These are phyloP conservation scores for Cardamine occulta DNA, from an alignment of 345 rosid species.

Conservation along the genomic window DNA sequence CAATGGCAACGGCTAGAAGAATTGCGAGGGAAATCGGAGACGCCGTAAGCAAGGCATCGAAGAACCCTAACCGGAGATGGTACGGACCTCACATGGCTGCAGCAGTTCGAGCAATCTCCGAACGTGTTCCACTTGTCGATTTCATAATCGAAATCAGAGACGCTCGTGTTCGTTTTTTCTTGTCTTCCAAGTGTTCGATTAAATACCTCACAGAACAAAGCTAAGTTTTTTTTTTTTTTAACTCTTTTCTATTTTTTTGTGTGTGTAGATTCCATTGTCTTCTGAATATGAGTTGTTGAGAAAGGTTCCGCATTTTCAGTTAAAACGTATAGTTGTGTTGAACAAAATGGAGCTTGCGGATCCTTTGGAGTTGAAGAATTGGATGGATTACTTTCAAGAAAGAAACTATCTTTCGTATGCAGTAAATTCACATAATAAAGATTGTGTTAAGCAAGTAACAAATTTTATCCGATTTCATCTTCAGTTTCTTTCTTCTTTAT, in stretches of 20 bases:
- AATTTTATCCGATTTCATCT: background rate
- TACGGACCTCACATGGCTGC: constrained; percentile 79
- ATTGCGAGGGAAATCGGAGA: constrained; percentile 55
- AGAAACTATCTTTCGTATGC: constrained; percentile 51
- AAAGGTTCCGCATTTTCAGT: constrained; percentile 35
- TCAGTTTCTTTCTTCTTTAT: background rate
- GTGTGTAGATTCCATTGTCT: constrained; percentile 63
- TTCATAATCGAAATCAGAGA: constrained; percentile 72
- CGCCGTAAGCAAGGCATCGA: constrained; percentile 49
- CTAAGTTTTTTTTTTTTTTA: background rate
- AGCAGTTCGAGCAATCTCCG: constrained; percentile 60
- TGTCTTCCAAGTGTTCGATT: constrained; percentile 43
- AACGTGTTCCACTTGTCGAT: constrained; percentile 69
- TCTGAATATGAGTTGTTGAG: constrained; percentile 59
- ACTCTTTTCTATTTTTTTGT: background rate
- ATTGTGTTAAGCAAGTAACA: constrained; percentile 67
- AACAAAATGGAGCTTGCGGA: constrained; percentile 81
- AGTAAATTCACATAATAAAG: constrained; percentile 79
- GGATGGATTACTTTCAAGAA: constrained; percentile 57
- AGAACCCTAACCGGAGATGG: constrained; percentile 53
- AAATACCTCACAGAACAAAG: constrained; percentile 46
- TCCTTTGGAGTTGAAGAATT: constrained; percentile 58
- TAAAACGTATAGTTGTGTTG: constrained; percentile 58
- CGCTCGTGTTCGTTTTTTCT: constrained; percentile 57
- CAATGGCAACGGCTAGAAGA: constrained; percentile 38